Evolutionary conservation across 1,284 basidiomycete genomes (phyloP).

Genomic region (Rugosomyces carneus): DNA sequence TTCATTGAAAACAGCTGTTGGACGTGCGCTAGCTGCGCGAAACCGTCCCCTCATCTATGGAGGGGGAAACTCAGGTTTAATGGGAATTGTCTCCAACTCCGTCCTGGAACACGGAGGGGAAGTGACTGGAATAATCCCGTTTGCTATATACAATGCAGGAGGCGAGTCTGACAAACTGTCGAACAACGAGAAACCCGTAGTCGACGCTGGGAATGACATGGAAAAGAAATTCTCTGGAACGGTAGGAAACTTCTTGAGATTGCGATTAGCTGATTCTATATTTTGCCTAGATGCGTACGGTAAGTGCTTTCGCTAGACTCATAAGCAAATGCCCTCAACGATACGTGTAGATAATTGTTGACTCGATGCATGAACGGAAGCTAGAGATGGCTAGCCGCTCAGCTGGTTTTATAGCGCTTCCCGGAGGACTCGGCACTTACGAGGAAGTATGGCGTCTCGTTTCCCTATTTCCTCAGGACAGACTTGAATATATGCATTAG

Average conservation of each 20-base stretch:
- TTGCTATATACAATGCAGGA: conserved; percentile 62
- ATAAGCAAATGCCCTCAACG: conserved; percentile 26
- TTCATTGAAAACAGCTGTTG: conserved; percentile 48
- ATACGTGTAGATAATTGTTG: conserved; percentile 54
- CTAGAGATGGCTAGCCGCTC: conserved; percentile 78
- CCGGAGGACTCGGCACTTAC: conserved; percentile 89
- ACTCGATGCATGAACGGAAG: conserved; percentile 91
- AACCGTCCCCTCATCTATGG: conserved; percentile 78
- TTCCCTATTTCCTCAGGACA: background rate
- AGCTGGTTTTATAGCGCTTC: conserved; percentile 79
- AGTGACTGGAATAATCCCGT: conserved; percentile 80
- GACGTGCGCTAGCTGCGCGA: conserved; percentile 62
- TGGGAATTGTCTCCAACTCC: conserved; percentile 79
- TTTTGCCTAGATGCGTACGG: conserved; percentile 21
- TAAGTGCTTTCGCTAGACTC: conserved; percentile 20
- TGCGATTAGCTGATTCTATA: background rate
- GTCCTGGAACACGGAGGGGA: conserved; percentile 64
- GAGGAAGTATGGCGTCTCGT: conserved; percentile 60
- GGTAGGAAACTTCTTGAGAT: background rate
- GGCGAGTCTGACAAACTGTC: conserved; percentile 51
- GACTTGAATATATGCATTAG: conserved; percentile 28
- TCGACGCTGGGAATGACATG: background rate
- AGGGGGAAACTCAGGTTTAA: conserved; percentile 78
- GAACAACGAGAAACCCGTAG: background rate
- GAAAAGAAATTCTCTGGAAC: conserved; percentile 1